Evolutionary conservation across 352 stramenopile genomes (phyloP), one percentile per base, ranked within the genome.

Genomic region (Pythium rishiriense): DNA sequence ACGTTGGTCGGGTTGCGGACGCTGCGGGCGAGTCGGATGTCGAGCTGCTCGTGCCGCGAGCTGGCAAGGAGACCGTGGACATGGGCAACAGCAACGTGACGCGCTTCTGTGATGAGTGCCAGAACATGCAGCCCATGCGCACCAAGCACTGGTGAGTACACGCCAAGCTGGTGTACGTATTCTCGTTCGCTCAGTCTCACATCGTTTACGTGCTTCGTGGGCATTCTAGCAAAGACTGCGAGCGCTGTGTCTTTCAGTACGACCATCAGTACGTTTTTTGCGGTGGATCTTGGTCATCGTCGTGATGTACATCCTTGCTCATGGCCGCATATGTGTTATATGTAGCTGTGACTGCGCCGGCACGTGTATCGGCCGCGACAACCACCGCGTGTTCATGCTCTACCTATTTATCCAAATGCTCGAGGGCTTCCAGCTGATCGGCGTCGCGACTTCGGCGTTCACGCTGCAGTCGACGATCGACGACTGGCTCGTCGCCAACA

Each of bases 261-360:
- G 85, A 93, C 54, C 85, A 93, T 60, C 85, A 93, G 84, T 93
- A 73, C 57, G 75, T 75, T 22, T 39, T 25, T 9, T 39, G 4
- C 3, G 10, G 9, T 14, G 11, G 9, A 14, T 39, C 33, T 39
- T 15, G 4, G 3, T 14, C 17, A 14, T 12, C 33, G 33, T 2
- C 17, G 3, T 39, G 3, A 9, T 14, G 17, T 39, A 9, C 2
- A 39, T 39, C n/a, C n/a, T n/a, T 39, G 3, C 41, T 47, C n/a
- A 47, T 24, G 14, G 22, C 4, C 12, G n/a, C 7, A 14, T 4
- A 17, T 39, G 33, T 39, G 9, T 10, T 39, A 1, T 39, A 10
- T 69, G 7, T 57, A 93, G 84, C 62, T 93, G 85, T 33, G 85
- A 91, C 57, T 93, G 85, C 42, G 85, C 85, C 1, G 85, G 85